Evolutionary conservation across 225 moss, liverwort and hornwort genomes (phyloP).

Genomic region (Anthoceros angustus): DNA sequence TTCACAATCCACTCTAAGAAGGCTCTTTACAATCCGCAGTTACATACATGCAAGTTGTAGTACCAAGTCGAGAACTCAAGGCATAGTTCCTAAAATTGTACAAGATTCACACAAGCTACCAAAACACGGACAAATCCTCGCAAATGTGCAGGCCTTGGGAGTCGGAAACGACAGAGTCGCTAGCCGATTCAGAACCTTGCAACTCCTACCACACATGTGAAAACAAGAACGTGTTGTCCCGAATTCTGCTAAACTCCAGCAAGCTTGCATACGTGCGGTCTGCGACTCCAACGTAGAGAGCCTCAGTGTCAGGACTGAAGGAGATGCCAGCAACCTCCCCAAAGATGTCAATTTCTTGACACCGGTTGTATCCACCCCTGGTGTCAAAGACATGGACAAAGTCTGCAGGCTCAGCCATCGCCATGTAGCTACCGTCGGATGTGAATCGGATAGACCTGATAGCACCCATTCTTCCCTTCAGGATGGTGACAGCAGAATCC

Average conservation of each 20-base stretch:
- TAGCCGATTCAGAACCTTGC: too few relatives aligned
- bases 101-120: too few relatives aligned
- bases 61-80: too few relatives aligned
- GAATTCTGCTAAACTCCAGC: constrained; percentile 75
- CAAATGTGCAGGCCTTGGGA: too few relatives aligned
- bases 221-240: constrained; percentile 13
- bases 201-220: too few relatives aligned
- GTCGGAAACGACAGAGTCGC: too few relatives aligned
- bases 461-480: constrained; percentile 91
- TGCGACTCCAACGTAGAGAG: constrained; percentile 80
- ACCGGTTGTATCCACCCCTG: constrained; percentile 56
- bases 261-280: constrained; percentile 94
- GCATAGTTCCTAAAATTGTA: too few relatives aligned
- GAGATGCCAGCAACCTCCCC: constrained; percentile 91
- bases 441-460: constrained; percentile 86
- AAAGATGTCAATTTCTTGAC: constrained; percentile 89
- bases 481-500: constrained; percentile 46
- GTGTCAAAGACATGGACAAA: constrained; percentile 93
- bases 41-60: too few relatives aligned
- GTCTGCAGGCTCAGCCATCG: constrained; percentile 98
- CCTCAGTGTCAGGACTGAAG: constrained; percentile 85
- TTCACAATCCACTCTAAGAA: too few relatives aligned
- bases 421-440: constrained; percentile 77
- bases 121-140: too few relatives aligned
- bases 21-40: too few relatives aligned